phyloP scores from a whole-genome alignment of 2,329 filamentous ascomycete genomes.

The Claviceps paspali region DNA sequence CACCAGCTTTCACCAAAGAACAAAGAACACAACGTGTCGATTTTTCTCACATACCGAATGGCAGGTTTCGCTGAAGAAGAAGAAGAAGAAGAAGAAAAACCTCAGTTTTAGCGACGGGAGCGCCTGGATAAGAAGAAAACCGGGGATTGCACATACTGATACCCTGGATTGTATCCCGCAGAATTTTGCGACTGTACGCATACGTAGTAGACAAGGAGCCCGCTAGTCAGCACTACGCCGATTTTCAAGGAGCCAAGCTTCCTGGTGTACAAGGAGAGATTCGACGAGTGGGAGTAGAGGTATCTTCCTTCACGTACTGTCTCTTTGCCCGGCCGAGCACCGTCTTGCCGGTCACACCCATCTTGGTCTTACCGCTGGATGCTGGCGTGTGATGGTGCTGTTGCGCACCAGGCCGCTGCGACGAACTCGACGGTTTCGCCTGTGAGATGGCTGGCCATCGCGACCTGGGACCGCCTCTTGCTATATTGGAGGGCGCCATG shows the following conservation, averaged over 20 bases:
- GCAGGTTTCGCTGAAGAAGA: slow-evolving; percentile 3
- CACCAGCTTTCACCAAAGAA: too few species aligned
- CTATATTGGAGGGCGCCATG: neutral
- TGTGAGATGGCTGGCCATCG: neutral
- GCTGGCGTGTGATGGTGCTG: neutral
- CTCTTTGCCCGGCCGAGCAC: slow-evolving; percentile 1
- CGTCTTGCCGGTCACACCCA: slow-evolving; percentile 2
- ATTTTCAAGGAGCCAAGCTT: neutral
- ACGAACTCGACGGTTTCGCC: neutral
- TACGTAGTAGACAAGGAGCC: neutral
- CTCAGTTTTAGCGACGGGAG: neutral
- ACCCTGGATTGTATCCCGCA: slow-evolving; percentile 7
- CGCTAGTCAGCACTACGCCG: neutral
- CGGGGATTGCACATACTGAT: slow-evolving; percentile 9
- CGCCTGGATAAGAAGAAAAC: neutral
- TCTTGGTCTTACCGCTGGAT: neutral
- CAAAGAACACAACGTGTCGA: too few species aligned
- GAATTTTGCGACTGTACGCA: slow-evolving; percentile 8
- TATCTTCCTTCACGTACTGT: slow-evolving; percentile 1
- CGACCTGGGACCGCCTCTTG: neutral
- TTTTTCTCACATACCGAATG: slow-evolving; percentile 3
- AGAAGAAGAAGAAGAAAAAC: neutral
- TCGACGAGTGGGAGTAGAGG: too few species aligned
- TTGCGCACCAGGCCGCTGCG: neutral
- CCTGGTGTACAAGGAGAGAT: too few species aligned